A percentile compares a stretch with the other conserved stretches of the same genome.
Evolutionary conservation across 2,329 filamentous ascomycete genomes (phyloP).

Genomic region (Xylaria sp.): DNA sequence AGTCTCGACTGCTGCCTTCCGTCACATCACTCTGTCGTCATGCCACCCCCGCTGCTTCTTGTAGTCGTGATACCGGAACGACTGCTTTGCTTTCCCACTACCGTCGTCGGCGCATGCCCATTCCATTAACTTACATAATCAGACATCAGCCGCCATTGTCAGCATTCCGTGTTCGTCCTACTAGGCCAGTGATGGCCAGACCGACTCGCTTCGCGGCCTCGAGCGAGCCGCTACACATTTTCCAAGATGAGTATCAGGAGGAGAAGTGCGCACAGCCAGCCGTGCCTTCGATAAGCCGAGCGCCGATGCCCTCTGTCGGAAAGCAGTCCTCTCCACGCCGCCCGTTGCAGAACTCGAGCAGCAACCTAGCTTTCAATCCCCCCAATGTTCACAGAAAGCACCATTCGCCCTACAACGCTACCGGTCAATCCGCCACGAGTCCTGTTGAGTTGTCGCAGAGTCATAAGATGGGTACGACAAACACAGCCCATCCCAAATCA

Average conservation of each 20-base stretch:
- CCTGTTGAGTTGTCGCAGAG: slow-evolving; percentile 50
- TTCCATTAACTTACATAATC: slow-evolving; percentile 3
- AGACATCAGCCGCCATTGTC: neutral
- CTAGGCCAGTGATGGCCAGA: slow-evolving; percentile 49
- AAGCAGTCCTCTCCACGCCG: slow-evolving; percentile 41
- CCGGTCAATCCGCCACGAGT: slow-evolving; percentile 53
- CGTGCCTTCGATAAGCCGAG: slow-evolving; percentile 47
- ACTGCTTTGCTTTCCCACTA: slow-evolving; percentile 8
- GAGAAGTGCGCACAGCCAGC: slow-evolving; percentile 42
- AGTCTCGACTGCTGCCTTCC: slow-evolving; percentile 22
- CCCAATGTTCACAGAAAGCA: slow-evolving; percentile 47
- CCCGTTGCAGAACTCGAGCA: slow-evolving; percentile 46
- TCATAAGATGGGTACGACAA: slow-evolving; percentile 60
- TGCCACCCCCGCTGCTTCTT: slow-evolving; percentile 17
- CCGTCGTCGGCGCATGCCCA: neutral
- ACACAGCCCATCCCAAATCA: slow-evolving; percentile 59
- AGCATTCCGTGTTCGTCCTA: neutral
- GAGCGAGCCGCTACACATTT: slow-evolving; percentile 47
- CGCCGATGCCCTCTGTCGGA: slow-evolving; percentile 49
- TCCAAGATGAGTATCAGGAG: slow-evolving; percentile 38
- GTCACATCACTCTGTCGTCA: slow-evolving; percentile 20
- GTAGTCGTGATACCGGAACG: slow-evolving; percentile 2
- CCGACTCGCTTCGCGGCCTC: slow-evolving; percentile 42
- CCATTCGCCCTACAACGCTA: slow-evolving; percentile 65
- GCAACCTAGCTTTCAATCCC: slow-evolving; percentile 64